Evolutionary conservation across 768 basidiomycete genomes (phyloP), one percentile per base, ranked within the genome.

Genomic region (Russula brevipes): DNA sequence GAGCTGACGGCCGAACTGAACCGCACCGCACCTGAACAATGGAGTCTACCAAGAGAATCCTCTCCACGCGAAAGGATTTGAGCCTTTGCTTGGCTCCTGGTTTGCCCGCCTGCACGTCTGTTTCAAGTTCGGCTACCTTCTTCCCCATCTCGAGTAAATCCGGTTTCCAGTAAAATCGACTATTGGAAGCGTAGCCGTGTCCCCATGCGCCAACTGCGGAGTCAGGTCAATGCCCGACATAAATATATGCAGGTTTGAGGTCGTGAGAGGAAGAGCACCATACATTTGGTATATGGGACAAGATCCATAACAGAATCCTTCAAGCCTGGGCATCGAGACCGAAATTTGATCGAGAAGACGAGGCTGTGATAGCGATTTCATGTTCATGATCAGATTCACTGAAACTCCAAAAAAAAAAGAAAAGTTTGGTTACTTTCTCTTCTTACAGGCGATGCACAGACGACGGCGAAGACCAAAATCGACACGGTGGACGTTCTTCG

Each of bases 391-490:
- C 45, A 64, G 65, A 19, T 14, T n/a, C 42, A 35, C 3, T 12
- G 17, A 52, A 38, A n/a, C 2, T 9, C 14, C 11, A 30, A 30
- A 45, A 53, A 4, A 24, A 24, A 24, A 24, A 24, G 24, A 24
- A n/a, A 19, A n/a, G 42, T 16, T 10, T 38, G 12, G 17, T 59
- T n/a, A 66, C 65, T 55, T 64, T 42, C 5, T 55, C 57, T 46
- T 66, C 62, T 17, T 66, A 54, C 65, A 66, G 41, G 2, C 6
- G 2, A 12, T 59, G 41, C 65, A 66, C 57, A 66, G 16, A 52
- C 65, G 65, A 35, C 65, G 61, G 14, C 65, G 61, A 38, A 66
- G 65, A 19, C 57, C 65, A 35, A 66, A 66, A 53, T 66, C 65
- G 14, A 66, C 53, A 2, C 57, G 61, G 36, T 66, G 65, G 12